Conservation (phyloP, 2,329 filamentous ascomycete genomes). For the Nemania sp. region DNA sequence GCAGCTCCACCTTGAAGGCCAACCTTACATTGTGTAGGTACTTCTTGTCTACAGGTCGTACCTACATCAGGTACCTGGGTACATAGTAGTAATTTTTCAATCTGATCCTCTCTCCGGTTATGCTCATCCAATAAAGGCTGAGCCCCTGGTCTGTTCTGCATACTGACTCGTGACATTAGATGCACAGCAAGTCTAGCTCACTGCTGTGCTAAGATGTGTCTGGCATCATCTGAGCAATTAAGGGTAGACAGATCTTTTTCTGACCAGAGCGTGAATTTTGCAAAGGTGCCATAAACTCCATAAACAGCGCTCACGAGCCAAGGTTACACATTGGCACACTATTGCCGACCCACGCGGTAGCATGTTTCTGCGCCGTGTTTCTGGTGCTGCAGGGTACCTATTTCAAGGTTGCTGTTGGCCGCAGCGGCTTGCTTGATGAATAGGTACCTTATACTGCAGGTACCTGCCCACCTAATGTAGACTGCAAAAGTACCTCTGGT, state of each 20-base stretch:
- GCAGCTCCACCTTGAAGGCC: constrained; percentile 17
- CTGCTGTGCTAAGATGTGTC: not conserved
- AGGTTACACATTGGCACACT: constrained; percentile 19
- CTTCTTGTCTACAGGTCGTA: too few relatives aligned
- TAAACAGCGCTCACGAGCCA: constrained; percentile 9
- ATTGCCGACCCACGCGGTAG: constrained; percentile 36
- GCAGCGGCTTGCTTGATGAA: constrained; percentile 21
- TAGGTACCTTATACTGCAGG: not conserved
- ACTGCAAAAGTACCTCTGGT: too few relatives aligned
- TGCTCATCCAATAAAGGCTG: constrained; percentile 10
- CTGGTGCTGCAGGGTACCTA: constrained; percentile 32
- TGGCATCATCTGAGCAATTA: not conserved
- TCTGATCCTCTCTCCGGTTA: constrained; percentile 1
- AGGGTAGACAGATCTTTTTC: not conserved
- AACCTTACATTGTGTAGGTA: not conserved
- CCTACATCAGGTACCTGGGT: not conserved
- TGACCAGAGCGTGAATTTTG: not conserved
- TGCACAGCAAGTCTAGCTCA: not conserved
- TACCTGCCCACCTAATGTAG: too few relatives aligned
- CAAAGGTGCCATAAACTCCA: not conserved
- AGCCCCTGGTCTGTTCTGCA: not conserved
- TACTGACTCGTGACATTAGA: constrained; percentile 10
- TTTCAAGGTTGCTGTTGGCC: constrained; percentile 22
- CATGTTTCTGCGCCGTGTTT: constrained; percentile 37
- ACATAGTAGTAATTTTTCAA: constrained; percentile 3